Evolutionary conservation across 768 basidiomycete genomes (phyloP).

Genomic region (Lactarius sp.): DNA sequence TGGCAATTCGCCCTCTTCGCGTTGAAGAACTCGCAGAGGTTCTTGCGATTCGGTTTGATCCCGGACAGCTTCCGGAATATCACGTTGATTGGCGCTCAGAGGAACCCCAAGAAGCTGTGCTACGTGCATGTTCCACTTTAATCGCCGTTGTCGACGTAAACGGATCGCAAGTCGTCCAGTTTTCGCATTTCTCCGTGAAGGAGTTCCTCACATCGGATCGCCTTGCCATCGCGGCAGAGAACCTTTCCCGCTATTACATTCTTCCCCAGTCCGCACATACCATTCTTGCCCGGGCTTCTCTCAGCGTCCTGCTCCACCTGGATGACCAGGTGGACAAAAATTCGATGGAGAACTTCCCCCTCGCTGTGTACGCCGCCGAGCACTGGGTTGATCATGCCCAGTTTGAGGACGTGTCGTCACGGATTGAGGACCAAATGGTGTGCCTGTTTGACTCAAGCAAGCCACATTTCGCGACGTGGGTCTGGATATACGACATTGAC

Average conservation of each 20-base stretch:
- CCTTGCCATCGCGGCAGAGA: not conserved
- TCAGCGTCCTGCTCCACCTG: not conserved
- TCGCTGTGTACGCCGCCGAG: not conserved
- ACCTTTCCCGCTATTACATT: not conserved
- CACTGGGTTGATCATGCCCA: conserved; percentile 6
- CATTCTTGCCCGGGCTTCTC: not conserved
- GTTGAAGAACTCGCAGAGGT: too few relatives aligned
- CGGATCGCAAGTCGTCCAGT: conserved; percentile 1
- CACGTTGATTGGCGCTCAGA: too few relatives aligned
- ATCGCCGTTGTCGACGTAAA: not conserved
- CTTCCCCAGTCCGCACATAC: not conserved
- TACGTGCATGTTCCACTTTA: too few relatives aligned
- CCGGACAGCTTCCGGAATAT: too few relatives aligned
- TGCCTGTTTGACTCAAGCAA: not conserved
- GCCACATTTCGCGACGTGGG: not conserved
- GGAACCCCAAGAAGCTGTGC: too few relatives aligned
- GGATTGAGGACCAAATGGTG: not conserved
- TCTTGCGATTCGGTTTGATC: too few relatives aligned
- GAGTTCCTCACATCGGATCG: conserved; percentile 9
- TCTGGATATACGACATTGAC: conserved; percentile 7
- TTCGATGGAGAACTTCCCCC: not conserved
- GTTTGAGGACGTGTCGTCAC: not conserved
- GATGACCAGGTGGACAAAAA: not conserved
- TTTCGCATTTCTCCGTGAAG: conserved; percentile 10
- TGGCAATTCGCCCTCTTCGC: too few relatives aligned